A percentile compares a stretch with the other conserved stretches of the same genome.
Evolutionary conservation across 129 eudicot genomes (phyloP).

Genomic region (Chrysanthemum makinoi): DNA sequence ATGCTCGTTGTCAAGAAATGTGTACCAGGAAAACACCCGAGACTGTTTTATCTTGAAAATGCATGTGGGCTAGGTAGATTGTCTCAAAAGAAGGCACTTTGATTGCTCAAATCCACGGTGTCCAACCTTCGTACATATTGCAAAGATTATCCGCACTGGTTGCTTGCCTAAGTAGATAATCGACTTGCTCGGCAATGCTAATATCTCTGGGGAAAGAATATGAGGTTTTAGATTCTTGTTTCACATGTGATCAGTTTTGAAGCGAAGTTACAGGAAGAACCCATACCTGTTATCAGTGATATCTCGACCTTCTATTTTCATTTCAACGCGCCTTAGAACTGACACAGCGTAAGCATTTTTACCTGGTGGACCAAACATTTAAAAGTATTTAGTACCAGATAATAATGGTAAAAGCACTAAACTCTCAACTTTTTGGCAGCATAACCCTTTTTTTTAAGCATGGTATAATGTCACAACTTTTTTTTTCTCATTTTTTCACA

Average conservation of each 20-base stretch:
- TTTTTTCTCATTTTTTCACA: no score
- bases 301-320: constrained; percentile 91
- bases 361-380: constrained; percentile 39
- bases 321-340: constrained; percentile 83
- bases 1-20: neutral
- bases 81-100: constrained; percentile 14
- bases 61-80: constrained; percentile 10
- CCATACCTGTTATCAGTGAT: constrained; percentile 75
- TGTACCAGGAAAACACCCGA: constrained; percentile 10
- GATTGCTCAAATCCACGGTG: constrained; percentile 85
- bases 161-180: constrained; percentile 91
- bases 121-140: constrained; percentile 99
- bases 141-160: constrained; percentile 93
- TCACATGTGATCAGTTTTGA: constrained; percentile 9
- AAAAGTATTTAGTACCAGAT: neutral
- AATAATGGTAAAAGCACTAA: no score
- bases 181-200: constrained; percentile 82
- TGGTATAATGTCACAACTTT: no score
- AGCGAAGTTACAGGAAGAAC: constrained; percentile 17
- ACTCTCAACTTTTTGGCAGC: no score
- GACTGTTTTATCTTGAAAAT: neutral
- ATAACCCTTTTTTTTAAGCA: no score
- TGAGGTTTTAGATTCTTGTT: neutral
- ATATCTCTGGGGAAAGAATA: constrained; percentile 53
- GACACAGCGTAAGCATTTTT: constrained; percentile 92